Conservation (phyloP, 2,329 filamentous ascomycete genomes). For the Triangularia verruculosa region DNA sequence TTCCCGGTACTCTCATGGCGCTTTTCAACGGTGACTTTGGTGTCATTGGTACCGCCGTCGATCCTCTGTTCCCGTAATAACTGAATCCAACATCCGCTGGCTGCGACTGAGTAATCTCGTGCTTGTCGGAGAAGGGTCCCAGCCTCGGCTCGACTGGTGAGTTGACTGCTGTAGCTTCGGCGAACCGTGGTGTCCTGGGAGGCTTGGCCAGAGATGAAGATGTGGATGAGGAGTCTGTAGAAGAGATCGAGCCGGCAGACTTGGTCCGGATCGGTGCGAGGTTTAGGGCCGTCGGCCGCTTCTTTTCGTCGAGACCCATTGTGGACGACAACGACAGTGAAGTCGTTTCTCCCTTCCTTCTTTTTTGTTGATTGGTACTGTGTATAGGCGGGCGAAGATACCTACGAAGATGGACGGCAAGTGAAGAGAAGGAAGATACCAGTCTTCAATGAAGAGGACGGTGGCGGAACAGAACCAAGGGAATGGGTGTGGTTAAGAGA, state of each 20-base stretch:
- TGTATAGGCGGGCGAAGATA: slow-evolving; percentile 10
- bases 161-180: slow-evolving; percentile 75
- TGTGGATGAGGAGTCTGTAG: slow-evolving; percentile 51
- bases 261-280: slow-evolving; percentile 47
- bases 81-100: slow-evolving; percentile 90
- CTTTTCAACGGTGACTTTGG: slow-evolving; percentile 83
- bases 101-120: slow-evolving; percentile 61
- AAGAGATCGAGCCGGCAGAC: slow-evolving; percentile 34
- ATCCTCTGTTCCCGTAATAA: slow-evolving; percentile 67
- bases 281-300: slow-evolving; percentile 55
- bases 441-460: slow-evolving; percentile 34
- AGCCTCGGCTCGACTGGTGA: slow-evolving; percentile 64
- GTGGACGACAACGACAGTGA: slow-evolving; percentile 31
- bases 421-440: slow-evolving; percentile 32
- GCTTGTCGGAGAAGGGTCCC: slow-evolving; percentile 55
- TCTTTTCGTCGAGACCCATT: slow-evolving; percentile 47
- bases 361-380: slow-evolving; percentile 10
- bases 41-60: slow-evolving; percentile 61
- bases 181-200: slow-evolving; percentile 74
- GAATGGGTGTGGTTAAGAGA: slow-evolving; percentile 39
- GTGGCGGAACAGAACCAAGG: slow-evolving; percentile 21
- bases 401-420: slow-evolving; percentile 30
- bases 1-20: slow-evolving; percentile 83
- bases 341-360: slow-evolving; percentile 28
- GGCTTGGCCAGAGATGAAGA: slow-evolving; percentile 57